phyloP scores from a whole-genome alignment of 805 yeast species.

The Nakazawaea populi region DNA sequence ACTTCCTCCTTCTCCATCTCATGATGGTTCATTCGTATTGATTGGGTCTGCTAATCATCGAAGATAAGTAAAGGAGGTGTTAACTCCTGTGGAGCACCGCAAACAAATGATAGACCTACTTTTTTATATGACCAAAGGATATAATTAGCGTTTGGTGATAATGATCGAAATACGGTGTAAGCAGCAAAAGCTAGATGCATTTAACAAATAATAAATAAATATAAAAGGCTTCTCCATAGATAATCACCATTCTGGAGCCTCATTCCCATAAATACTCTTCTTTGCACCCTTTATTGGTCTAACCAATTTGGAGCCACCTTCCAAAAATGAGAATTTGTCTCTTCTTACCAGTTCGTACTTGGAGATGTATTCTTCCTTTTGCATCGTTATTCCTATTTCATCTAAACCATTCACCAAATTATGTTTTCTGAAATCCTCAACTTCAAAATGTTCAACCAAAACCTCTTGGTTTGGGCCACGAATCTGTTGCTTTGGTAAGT shows the following conservation, averaged over 20 bases:
- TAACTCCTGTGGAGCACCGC: too few species aligned
- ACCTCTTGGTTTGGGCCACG: slow-evolving; percentile 61
- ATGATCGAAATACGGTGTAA: too few species aligned
- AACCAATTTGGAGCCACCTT: slow-evolving; percentile 72
- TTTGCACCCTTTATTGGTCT: slow-evolving; percentile 63
- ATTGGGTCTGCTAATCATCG: too few species aligned
- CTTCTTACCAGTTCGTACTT: slow-evolving; percentile 75
- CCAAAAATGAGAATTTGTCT: slow-evolving; percentile 83
- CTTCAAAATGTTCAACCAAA: slow-evolving; percentile 75
- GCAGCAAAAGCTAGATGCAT: not conserved
- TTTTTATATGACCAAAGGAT: too few species aligned
- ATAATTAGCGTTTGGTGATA: too few species aligned
- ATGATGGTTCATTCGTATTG: too few species aligned
- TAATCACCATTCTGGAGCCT: slow-evolving; percentile 68
- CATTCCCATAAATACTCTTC: slow-evolving; percentile 60
- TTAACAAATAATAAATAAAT: not conserved
- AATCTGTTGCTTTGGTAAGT: slow-evolving; percentile 83
- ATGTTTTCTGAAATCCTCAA: slow-evolving; percentile 90
- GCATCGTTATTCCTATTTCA: slow-evolving; percentile 92
- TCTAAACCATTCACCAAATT: slow-evolving; percentile 93
- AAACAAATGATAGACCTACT: too few species aligned
- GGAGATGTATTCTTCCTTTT: slow-evolving; percentile 72
- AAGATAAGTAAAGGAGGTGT: too few species aligned
- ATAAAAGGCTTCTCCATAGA: not conserved
- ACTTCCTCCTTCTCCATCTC: too few species aligned